These are phyloP conservation scores for Fennellomyces sp. DNA, from an alignment of 371 early-diverging fungal genomes.

Conservation along the genomic window DNA sequence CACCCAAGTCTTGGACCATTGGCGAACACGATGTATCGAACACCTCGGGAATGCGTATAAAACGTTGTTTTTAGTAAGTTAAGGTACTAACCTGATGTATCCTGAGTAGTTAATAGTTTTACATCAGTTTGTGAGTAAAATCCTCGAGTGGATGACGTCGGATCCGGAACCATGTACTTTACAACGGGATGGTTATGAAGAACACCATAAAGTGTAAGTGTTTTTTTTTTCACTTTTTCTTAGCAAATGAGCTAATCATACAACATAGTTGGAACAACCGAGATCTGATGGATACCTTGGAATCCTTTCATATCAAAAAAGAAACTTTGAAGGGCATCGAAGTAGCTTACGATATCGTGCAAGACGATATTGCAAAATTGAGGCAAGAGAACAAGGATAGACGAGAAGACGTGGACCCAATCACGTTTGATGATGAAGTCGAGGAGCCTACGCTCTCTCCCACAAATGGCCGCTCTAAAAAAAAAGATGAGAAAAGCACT, in stretches of 20 bases:
- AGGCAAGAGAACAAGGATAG: not conserved
- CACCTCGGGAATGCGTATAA: not conserved
- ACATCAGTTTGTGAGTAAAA: constrained; percentile 16
- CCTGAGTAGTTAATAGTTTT: not conserved
- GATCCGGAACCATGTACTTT: constrained; percentile 16
- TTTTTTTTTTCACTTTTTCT: not conserved
- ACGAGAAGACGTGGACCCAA: too few species aligned
- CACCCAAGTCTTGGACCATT: constrained; percentile 18
- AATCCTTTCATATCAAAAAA: not conserved
- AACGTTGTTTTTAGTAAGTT: not conserved
- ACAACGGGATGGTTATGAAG: constrained; percentile 41
- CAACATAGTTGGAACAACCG: not conserved
- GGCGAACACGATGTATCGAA: not conserved
- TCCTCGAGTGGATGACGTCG: constrained; percentile 22
- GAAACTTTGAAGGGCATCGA: not conserved
- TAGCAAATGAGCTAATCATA: not conserved
- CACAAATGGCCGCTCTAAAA: not conserved
- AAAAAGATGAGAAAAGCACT: not conserved
- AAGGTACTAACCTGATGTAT: not conserved
- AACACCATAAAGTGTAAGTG: constrained; percentile 41
- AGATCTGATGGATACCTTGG: not conserved
- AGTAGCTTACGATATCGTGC: not conserved
- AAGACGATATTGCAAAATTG: not conserved
- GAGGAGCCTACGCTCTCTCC: not conserved
- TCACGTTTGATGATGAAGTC: too few species aligned